These are phyloP conservation scores for Colletotrichum sp. DNA, from an alignment of 2,329 filamentous ascomycete genomes.

Conservation along the genomic window DNA sequence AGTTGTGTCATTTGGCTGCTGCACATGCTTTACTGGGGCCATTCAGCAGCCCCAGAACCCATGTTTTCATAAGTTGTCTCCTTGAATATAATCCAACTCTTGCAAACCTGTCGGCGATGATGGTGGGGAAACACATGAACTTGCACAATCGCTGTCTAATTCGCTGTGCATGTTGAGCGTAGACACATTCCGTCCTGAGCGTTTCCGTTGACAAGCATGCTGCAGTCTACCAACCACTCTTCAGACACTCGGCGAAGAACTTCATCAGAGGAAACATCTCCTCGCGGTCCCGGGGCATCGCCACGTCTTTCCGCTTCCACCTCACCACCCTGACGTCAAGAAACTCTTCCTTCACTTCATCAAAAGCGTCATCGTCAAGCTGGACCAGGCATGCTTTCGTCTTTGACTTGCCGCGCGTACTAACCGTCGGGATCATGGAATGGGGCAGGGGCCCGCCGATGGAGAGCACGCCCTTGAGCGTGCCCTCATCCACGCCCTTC, in stretches of 20 bases:
- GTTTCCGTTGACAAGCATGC: neutral
- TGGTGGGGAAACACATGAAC: neutral
- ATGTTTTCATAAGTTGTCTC: neutral
- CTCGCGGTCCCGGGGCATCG: slow-evolving; percentile 82
- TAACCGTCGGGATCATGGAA: slow-evolving; percentile 53
- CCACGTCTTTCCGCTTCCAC: slow-evolving; percentile 75
- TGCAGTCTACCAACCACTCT: slow-evolving; percentile 25
- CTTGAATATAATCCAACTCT: neutral
- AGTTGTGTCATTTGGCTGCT: neutral
- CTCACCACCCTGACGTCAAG: slow-evolving; percentile 68
- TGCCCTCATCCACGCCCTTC: slow-evolving; percentile 13
- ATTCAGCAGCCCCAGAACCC: neutral
- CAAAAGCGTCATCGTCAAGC: slow-evolving; percentile 67
- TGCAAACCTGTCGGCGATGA: neutral
- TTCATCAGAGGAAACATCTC: slow-evolving; percentile 93
- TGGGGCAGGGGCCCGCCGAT: slow-evolving; percentile 65
- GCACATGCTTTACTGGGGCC: neutral
- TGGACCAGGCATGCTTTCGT: slow-evolving; percentile 68
- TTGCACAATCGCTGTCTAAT: neutral
- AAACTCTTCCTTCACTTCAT: slow-evolving; percentile 71
- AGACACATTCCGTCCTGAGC: neutral
- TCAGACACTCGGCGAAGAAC: slow-evolving; percentile 73
- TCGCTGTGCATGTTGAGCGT: neutral
- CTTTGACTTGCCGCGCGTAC: slow-evolving; percentile 56
- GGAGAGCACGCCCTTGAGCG: slow-evolving; percentile 63